Conservation (phyloP, 768 basidiomycete species). For the Boletus insuetus region DNA sequence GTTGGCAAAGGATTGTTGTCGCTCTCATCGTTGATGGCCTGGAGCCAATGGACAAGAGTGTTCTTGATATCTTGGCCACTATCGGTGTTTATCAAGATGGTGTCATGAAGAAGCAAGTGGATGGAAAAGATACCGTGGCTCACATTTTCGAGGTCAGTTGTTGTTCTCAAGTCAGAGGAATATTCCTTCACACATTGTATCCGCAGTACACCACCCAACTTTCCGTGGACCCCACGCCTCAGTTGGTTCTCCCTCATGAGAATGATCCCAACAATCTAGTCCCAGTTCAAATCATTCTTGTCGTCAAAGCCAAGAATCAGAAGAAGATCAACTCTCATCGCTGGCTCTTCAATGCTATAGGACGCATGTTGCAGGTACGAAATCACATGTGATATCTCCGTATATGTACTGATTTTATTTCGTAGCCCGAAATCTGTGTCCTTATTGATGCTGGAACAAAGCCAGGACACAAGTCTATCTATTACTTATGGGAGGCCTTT, state of each 20-base stretch:
- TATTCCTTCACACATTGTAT: slow-evolving; percentile 2
- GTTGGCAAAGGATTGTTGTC: slow-evolving; percentile 90
- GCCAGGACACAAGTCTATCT: slow-evolving; percentile 94
- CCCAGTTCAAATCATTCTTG: slow-evolving; percentile 88
- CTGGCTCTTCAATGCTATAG: slow-evolving; percentile 95
- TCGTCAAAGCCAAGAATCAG: slow-evolving; percentile 91
- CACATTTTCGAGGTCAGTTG: slow-evolving; percentile 87
- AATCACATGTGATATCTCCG: slow-evolving; percentile 10
- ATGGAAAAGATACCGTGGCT: slow-evolving; percentile 85
- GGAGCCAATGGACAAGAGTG: slow-evolving; percentile 93
- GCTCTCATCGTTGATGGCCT: slow-evolving; percentile 91
- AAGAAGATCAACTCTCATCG: slow-evolving; percentile 97
- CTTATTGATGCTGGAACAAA: slow-evolving; percentile 96
- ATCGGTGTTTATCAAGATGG: slow-evolving; percentile 94
- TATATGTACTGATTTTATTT: background rate
- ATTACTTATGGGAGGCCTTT: slow-evolving; percentile 92
- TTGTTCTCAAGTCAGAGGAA: background rate
- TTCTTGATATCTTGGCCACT: slow-evolving; percentile 84
- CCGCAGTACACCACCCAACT: slow-evolving; percentile 92
- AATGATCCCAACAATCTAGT: slow-evolving; percentile 92
- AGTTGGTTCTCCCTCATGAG: slow-evolving; percentile 85
- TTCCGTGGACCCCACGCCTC: slow-evolving; percentile 87
- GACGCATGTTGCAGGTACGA: slow-evolving; percentile 66
- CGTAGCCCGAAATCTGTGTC: slow-evolving; percentile 86
- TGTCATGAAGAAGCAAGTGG: slow-evolving; percentile 90